Base-by-base conservation (phyloP, 805 yeast species). In the Candida cerambycidarum region DNA sequence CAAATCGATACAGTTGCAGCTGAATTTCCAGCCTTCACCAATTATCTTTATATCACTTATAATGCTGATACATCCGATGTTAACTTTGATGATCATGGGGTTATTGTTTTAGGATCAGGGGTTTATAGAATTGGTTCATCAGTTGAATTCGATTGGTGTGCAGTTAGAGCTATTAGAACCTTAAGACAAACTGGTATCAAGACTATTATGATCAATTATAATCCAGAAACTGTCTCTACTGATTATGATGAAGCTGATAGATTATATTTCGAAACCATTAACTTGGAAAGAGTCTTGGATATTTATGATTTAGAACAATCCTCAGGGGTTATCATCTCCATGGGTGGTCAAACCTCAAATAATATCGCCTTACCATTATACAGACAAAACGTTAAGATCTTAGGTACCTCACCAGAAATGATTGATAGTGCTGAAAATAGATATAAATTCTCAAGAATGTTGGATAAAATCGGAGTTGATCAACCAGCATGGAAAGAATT, bases 401-500 rank as follows among this genome's bases (percentile, higher is more conserved):
- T 92, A 56, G 99, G 99, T 65, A 92, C 99, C 36, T 85, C 96
- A 27, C 99, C 99, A 44, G 96, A 88, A 66, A 89, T 89, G 96
- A 93, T 92, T 65, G 99, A 92, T 62, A 82, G 95, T 48, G 99
- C 99, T 51, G 99, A 92, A 76, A 90, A 92, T 72, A 82, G 99
- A 73, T 90, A 89, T 79, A 92, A 93, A 73, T 92, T 92, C 74
- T 89, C 97, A 33, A 87, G 97, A 70, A 89, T 92, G 95, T 78
- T 92, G 71, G 99, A 92, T 68, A 80, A 80, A 54, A 92, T 92
- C 59, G 96, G 95, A 43, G 97, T 92, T 51, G 99, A 92, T 70
- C 99, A 92, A 71, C 99, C 99, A 33, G 96, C 97, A 29, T 92
- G 99, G 99, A 92, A 90, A 67, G 99, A 92, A 68, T 79, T 92